Percentiles rank a stretch among this genome's conserved stretches.
Evolutionary conservation across 352 stramenopile species (phyloP).

Genomic region (Pythium plurisporium): DNA sequence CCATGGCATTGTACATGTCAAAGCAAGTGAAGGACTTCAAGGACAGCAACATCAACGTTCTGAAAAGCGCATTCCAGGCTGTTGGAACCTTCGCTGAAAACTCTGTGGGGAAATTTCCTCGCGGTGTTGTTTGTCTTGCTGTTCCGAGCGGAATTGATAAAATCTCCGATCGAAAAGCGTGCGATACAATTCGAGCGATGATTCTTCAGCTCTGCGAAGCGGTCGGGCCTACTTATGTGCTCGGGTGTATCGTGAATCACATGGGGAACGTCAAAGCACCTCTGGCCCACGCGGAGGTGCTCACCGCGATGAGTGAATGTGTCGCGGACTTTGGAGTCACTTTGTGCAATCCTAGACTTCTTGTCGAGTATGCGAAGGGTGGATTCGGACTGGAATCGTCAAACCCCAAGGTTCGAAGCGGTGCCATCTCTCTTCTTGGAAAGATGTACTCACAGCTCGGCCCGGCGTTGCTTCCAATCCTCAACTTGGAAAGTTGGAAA

Average conservation of each 20-base stretch:
- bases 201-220: slow-evolving; percentile 73
- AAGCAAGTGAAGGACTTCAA: slow-evolving; percentile 86
- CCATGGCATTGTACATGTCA: slow-evolving; percentile 63
- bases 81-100: slow-evolving; percentile 67
- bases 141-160: slow-evolving; percentile 74
- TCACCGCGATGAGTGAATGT: slow-evolving; percentile 60
- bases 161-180: slow-evolving; percentile 76
- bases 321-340: slow-evolving; percentile 74
- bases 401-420: slow-evolving; percentile 72
- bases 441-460: slow-evolving; percentile 85
- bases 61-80: slow-evolving; percentile 82
- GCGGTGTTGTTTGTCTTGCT: slow-evolving; percentile 66
- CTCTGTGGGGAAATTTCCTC: slow-evolving; percentile 56
- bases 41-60: slow-evolving; percentile 87
- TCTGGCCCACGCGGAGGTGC: slow-evolving; percentile 64
- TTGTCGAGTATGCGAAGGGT: slow-evolving; percentile 81
- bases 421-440: slow-evolving; percentile 60
- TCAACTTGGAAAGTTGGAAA: slow-evolving; percentile 84
- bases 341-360: slow-evolving; percentile 56
- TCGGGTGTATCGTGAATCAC: slow-evolving; percentile 68
- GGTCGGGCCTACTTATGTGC: slow-evolving; percentile 67
- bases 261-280: slow-evolving; percentile 80
- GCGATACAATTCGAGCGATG: slow-evolving; percentile 65
- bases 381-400: slow-evolving; percentile 65
- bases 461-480: slow-evolving; percentile 68